Evolutionary conservation across 1,139 yeast species (phyloP), one percentile per base, ranked within the genome.

Genomic region (Zygoascus hellenicus): DNA sequence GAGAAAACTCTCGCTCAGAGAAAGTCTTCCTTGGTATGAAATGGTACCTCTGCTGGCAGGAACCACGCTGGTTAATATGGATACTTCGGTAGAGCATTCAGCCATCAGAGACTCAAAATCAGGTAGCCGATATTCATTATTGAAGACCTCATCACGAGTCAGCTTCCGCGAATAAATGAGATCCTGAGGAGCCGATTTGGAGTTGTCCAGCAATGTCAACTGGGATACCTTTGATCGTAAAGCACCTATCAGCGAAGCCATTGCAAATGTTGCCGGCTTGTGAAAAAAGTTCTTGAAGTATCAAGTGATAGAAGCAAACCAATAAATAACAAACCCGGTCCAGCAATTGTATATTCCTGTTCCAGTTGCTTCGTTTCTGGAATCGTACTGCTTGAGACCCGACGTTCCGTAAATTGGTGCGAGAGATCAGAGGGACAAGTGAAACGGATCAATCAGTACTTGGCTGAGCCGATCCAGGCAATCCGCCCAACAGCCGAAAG

Each of bases 1-100:
- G 44, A 92, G 62, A 61, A 81, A 92, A 53, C 84, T 86, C 48
- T 79, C 80, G 0, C 96, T 85, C 39, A 90, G 65, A 55, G 70
- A 82, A 14, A 90, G 58, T 54, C 78, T 75, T 14, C 47, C 97
- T 88, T 51, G 79, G 67, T 54, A 70, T 66, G 45, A 72, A 64
- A 55, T 46, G 49, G 53, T 44, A 51, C 55, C 36, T 53, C 45
- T 55, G 48, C 31, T 51, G 66, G 70, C 7, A 76, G 70, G 42
- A 28, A 32, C 43, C 41, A 41, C 46, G 7, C 53, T 46, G 45
- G 76, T 72, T 19, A 77, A 70, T 32, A 78, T 64, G 4, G 80
- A 71, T 2, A 88, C 67, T 61, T 86, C 95, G 0, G 84, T 94
- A 13, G 81, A 75, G 9, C 80, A 76, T 57, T 84, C 87, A 51